phyloP scores from a whole-genome alignment of 2,329 filamentous ascomycete genomes.

The Phoma sp. region DNA sequence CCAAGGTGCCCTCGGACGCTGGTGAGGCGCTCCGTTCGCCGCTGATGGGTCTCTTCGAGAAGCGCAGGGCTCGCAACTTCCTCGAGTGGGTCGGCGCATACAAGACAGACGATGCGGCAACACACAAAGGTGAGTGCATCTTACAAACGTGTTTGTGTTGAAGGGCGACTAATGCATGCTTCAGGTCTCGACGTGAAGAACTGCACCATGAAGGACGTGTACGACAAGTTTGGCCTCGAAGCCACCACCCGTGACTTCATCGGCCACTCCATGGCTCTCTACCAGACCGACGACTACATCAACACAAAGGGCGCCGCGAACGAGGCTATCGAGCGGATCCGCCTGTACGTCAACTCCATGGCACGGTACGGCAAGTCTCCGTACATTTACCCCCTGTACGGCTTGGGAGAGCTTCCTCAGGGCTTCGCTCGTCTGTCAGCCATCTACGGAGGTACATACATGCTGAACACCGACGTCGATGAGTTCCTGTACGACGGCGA shows the following conservation, averaged over 20 bases:
- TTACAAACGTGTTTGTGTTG: not conserved
- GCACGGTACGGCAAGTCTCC: conserved; percentile 97
- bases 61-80: conserved; percentile 95
- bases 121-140: conserved; percentile 78
- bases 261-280: conserved; percentile 97
- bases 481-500: conserved; percentile 84
- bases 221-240: conserved; percentile 97
- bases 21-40: conserved; percentile 86
- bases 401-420: conserved; percentile 94
- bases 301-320: conserved; percentile 73
- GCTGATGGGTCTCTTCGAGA: conserved; percentile 97
- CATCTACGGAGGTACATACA: conserved; percentile 99
- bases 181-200: conserved; percentile 76
- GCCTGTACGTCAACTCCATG: conserved; percentile 96
- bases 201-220: conserved; percentile 96
- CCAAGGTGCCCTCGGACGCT: conserved; percentile 95
- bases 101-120: conserved; percentile 78
- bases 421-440: conserved; percentile 96
- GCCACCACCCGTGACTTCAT: conserved; percentile 90
- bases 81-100: conserved; percentile 94
- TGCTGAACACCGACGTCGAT: conserved; percentile 95
- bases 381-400: conserved; percentile 99
- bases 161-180: conserved; percentile 2
- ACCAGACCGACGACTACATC: conserved; percentile 88
- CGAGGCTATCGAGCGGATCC: conserved; percentile 89